Evolutionary conservation across 371 early-diverging fungal species (phyloP).

Genomic region (Lichtheimia corymbifera): DNA sequence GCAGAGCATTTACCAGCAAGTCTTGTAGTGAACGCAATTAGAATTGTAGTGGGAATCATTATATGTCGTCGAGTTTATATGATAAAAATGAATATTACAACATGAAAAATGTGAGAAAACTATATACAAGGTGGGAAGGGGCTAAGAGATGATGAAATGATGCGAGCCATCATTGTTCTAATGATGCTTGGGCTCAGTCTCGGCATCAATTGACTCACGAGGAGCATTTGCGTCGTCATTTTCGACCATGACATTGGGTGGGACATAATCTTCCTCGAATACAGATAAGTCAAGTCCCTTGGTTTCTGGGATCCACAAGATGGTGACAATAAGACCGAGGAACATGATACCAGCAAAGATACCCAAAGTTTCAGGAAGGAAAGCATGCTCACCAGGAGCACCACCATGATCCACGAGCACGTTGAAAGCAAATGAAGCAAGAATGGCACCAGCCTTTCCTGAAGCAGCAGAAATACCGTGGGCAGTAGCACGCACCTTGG

Average conservation of each 20-base stretch:
- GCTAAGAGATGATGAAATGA: no score
- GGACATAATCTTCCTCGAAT: constrained; percentile 51
- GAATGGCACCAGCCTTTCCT: constrained; percentile 84
- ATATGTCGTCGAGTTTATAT: no score
- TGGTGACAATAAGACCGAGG: constrained; percentile 57
- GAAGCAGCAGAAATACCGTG: constrained; percentile 90
- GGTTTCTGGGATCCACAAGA: constrained; percentile 56
- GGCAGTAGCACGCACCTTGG: constrained; percentile 81
- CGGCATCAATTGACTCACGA: no score
- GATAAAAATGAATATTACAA: no score
- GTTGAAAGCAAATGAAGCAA: constrained; percentile 60
- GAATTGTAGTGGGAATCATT: no score
- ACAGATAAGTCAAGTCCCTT: constrained; percentile 61
- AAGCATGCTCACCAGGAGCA: constrained; percentile 55
- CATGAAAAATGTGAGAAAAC: no score
- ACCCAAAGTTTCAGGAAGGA: constrained; percentile 65
- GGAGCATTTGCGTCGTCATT: no score
- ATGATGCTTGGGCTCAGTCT: no score
- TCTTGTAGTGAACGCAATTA: no score
- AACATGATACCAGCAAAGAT: constrained; percentile 74
- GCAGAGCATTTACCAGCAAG: no score
- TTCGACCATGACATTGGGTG: background rate
- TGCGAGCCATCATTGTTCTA: no score
- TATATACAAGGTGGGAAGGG: no score
- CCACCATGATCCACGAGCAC: constrained; percentile 60